A percentile compares a stretch with the other conserved stretches of the same genome.
phyloP scores from a whole-genome alignment of 495 filamentous ascomycete species.

The Podospora bellae-mahoneyi region DNA sequence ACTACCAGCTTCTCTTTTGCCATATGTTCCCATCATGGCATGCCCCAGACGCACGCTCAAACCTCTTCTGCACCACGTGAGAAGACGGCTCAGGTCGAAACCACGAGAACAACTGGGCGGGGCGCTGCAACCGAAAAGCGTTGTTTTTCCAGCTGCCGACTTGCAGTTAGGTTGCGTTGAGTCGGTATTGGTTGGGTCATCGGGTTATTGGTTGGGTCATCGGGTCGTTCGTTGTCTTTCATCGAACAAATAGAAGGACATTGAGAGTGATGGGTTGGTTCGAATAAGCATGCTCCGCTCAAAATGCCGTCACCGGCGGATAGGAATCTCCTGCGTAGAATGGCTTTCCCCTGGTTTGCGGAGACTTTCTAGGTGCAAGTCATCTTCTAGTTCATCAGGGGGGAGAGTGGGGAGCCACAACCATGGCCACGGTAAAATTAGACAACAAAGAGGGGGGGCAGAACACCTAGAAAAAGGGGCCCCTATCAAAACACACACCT shows the following conservation, averaged over 20 bases:
- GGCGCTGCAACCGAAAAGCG: conserved; percentile 6
- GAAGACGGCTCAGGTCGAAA: conserved; percentile 1
- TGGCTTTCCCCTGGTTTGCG: not conserved
- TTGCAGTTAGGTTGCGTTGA: not conserved
- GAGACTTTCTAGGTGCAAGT: not conserved
- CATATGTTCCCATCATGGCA: not conserved
- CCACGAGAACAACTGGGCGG: not conserved
- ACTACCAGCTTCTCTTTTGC: not conserved
- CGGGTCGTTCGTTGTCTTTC: no score
- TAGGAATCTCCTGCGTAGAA: not conserved
- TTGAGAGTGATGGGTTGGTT: not conserved
- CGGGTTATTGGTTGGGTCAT: not conserved
- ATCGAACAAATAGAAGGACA: not conserved
- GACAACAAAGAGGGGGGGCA: not conserved
- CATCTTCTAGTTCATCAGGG: not conserved
- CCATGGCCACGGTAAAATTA: conserved; percentile 4
- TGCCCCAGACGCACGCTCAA: not conserved
- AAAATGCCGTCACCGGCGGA: not conserved
- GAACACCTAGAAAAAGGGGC: not conserved
- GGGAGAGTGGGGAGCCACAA: not conserved
- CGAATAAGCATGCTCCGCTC: not conserved
- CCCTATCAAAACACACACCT: not conserved
- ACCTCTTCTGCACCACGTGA: not conserved
- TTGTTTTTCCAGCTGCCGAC: not conserved
- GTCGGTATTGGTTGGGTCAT: not conserved